Evolutionary conservation across 768 basidiomycete species (phyloP).

Genomic region (Arthromyces matolae): DNA sequence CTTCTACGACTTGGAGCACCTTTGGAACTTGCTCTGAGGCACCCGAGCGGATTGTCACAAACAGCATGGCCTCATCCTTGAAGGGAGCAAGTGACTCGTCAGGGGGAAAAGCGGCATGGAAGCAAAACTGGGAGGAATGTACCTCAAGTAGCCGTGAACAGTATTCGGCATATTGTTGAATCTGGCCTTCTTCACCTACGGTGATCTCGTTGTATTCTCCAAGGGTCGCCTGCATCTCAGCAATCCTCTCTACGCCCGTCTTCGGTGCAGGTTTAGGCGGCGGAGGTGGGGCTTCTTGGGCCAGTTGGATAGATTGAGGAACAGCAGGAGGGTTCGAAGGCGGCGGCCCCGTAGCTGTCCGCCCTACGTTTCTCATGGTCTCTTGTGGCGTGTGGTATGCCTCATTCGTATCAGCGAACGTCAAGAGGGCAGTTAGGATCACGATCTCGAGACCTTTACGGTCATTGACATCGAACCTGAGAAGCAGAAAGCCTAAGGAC

Average conservation of each 20-base stretch:
- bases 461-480: conserved; percentile 80
- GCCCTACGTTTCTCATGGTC: conserved; percentile 4
- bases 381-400: conserved; percentile 37
- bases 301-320: neutral
- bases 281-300: conserved; percentile 34
- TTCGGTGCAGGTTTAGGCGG: conserved; percentile 65
- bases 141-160: conserved; percentile 63
- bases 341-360: neutral
- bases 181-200: conserved; percentile 59
- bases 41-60: conserved; percentile 67
- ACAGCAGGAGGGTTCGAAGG: neutral
- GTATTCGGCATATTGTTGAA: conserved; percentile 68
- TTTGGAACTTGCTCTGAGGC: conserved; percentile 66
- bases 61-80: conserved; percentile 79
- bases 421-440: conserved; percentile 69
- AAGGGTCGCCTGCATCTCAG: conserved; percentile 62
- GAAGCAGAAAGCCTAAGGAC: neutral
- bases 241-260: conserved; percentile 64
- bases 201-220: conserved; percentile 76
- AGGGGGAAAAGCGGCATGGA: neutral
- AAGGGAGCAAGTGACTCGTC: neutral
- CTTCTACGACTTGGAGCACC: conserved; percentile 76
- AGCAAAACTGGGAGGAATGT: conserved; percentile 14
- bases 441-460: conserved; percentile 84
- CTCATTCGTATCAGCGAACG: conserved; percentile 72